Base-by-base conservation (phyloP, 768 basidiomycete species). In the Clavaria fumosa region DNA sequence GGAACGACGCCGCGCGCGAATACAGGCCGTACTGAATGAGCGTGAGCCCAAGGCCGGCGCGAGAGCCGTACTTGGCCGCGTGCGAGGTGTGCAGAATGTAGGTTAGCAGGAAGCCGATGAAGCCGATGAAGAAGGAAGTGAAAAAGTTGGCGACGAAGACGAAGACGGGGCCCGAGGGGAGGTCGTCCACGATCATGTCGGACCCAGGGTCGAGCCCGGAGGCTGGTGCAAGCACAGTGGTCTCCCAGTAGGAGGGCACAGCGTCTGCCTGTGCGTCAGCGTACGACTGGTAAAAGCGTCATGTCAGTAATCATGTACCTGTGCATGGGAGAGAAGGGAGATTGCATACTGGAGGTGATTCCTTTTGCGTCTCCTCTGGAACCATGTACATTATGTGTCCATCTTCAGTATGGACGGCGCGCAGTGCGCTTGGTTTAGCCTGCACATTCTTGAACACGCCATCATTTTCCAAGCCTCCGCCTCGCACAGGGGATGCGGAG, bases 231-330 rank as follows among this genome's bases (percentile, higher is more conserved):
- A 91, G 83, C 6, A 96, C 73, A 0, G 88, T 90, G 1, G 85
- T 96, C 52, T 99, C 93, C 85, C 89, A 96, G 57, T 99, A 99
- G 0, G 88, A 72, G 0, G 95, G 95, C 0, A 83, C 90, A 0
- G 85, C 73, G 51, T 99, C 93, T 20, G 78, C 71, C 44, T 88
- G 78, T 2, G 93, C 95, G 11, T 78, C 69, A 9, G 77, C 67
- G 50, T 99, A 99, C 0, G 89, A 75, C 83, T 90, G 39, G 14
- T 42, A 10, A 20, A 39, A 11, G 23, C 23, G 38, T 31, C n/a
- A n/a, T n/a, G 23, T 37, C 30, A 35, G 24, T 27, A 14, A 6
- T 20, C 21, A 22, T 18, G 23, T 37, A 30, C 31, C 15, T 20
- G 24, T 10, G 26, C 10, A 18, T 30, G 41, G 22, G 32, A 10